phyloP scores from a whole-genome alignment of 2,329 filamentous ascomycete species.

The Verticillium nubilum region DNA sequence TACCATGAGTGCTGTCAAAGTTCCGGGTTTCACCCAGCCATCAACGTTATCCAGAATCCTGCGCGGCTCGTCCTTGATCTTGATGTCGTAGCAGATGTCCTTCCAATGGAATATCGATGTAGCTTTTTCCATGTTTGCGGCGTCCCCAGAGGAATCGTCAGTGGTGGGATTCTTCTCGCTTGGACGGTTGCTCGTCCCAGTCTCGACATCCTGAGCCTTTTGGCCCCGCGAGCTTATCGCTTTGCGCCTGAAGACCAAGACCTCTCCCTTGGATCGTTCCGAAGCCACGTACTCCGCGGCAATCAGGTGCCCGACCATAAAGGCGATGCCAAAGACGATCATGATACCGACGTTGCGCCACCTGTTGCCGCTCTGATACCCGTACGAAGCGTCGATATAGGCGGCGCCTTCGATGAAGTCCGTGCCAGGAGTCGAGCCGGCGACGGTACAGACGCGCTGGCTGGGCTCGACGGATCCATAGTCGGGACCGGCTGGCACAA shows the following conservation, averaged over 20 bases:
- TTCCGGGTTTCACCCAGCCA: conserved; percentile 72
- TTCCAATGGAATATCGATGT: conserved; percentile 68
- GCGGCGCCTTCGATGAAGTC: conserved; percentile 3
- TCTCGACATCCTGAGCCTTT: conserved; percentile 1
- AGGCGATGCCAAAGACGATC: conserved; percentile 2
- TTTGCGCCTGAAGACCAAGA: conserved; percentile 8
- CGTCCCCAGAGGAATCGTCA: not conserved
- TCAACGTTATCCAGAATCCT: conserved; percentile 66
- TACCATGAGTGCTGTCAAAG: conserved; percentile 64
- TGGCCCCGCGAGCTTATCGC: not conserved
- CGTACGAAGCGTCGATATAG: conserved; percentile 5
- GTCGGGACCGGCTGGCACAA: conserved; percentile 1
- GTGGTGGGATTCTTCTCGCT: not conserved
- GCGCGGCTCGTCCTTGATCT: conserved; percentile 58
- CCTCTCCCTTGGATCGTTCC: conserved; percentile 4
- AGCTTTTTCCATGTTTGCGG: conserved; percentile 30
- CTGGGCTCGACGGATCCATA: not conserved
- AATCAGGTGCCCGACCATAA: conserved; percentile 4
- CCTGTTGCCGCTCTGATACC: conserved; percentile 1
- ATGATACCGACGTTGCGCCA: conserved; percentile 9
- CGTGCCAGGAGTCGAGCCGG: not conserved
- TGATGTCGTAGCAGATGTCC: conserved; percentile 69
- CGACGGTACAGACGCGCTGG: not conserved
- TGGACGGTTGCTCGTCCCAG: not conserved
- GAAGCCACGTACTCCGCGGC: conserved; percentile 6